These are phyloP conservation scores for Maudiozyma humilis DNA, from an alignment of 1,139 yeast species.

Conservation along the genomic window DNA sequence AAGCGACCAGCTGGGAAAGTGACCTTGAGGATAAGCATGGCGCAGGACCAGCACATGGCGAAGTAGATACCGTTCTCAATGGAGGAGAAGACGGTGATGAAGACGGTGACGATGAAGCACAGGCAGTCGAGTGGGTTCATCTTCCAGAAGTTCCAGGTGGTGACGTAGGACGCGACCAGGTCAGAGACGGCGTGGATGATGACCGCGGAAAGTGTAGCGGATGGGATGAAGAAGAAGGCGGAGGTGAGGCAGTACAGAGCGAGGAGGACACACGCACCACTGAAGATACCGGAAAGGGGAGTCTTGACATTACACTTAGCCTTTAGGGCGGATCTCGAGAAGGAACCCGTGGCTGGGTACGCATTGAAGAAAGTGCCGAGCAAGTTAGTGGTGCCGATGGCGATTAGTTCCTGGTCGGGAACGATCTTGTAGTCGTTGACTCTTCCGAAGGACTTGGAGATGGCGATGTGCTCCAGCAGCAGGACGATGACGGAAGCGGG, in stretches of 20 bases:
- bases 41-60: slow-evolving; percentile 78
- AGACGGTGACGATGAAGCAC: slow-evolving; percentile 67
- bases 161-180: slow-evolving; percentile 63
- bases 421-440: slow-evolving; percentile 81
- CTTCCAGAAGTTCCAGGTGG: slow-evolving; percentile 68
- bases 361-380: slow-evolving; percentile 89
- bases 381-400: slow-evolving; percentile 86
- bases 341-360: slow-evolving; percentile 94
- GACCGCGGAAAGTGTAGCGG: slow-evolving; percentile 77
- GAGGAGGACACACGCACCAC: slow-evolving; percentile 80
- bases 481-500: slow-evolving; percentile 81
- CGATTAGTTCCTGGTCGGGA: slow-evolving; percentile 90
- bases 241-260: slow-evolving; percentile 78
- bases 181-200: slow-evolving; percentile 95
- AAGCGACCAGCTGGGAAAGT: slow-evolving; percentile 79
- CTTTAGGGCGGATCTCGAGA: slow-evolving; percentile 88
- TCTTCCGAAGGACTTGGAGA: slow-evolving; percentile 88
- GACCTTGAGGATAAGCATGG: slow-evolving; percentile 60
- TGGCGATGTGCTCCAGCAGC: slow-evolving; percentile 86
- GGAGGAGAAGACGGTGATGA: slow-evolving; percentile 71
- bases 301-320: slow-evolving; percentile 94
- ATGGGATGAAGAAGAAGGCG: slow-evolving; percentile 84
- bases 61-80: slow-evolving; percentile 89
- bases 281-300: slow-evolving; percentile 85
- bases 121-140: slow-evolving; percentile 69